phyloP scores from a whole-genome alignment of 192 early-diverging fungal species.

The Linnemannia schmuckeri region DNA sequence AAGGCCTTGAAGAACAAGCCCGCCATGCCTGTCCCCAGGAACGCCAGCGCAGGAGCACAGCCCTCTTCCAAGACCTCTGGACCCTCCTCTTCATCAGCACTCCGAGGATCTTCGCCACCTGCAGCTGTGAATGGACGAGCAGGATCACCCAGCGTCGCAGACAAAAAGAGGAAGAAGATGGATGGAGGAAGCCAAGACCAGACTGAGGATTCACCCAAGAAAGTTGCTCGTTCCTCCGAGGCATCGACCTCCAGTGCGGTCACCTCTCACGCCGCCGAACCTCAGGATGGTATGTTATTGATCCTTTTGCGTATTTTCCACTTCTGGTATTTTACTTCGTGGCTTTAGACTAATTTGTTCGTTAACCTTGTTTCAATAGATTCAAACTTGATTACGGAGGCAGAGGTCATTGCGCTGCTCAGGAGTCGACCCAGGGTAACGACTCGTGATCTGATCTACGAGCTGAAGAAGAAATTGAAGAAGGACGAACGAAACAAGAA shows the following conservation, averaged over 20 bases:
- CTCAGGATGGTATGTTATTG: constrained; percentile 25
- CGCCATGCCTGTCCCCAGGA: constrained; percentile 48
- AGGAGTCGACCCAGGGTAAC: constrained; percentile 66
- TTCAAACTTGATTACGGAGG: constrained; percentile 71
- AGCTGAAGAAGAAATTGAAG: constrained; percentile 74
- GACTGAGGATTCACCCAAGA: constrained; percentile 30
- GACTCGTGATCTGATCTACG: constrained; percentile 74
- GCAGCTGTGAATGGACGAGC: constrained; percentile 14
- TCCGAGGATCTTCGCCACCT: constrained; percentile 17
- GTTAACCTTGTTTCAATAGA: background rate
- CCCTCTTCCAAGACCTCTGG: background rate
- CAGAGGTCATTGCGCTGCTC: constrained; percentile 74
- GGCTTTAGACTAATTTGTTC: background rate
- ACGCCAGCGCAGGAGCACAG: constrained; percentile 54
- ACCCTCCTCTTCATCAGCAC: background rate
- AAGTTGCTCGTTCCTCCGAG: constrained; percentile 30
- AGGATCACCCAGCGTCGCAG: constrained; percentile 1
- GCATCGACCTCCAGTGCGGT: constrained; percentile 3
- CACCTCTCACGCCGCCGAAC: background rate
- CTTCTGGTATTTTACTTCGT: background rate
- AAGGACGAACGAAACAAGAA: constrained; percentile 60
- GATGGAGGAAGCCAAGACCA: constrained; percentile 19
- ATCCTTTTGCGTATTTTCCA: background rate
- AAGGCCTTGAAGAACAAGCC: constrained; percentile 24
- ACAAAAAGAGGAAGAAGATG: constrained; percentile 32